These are phyloP conservation scores for Erysimum cheiri DNA, from an alignment of 441 rosid genomes.

Conservation along the genomic window DNA sequence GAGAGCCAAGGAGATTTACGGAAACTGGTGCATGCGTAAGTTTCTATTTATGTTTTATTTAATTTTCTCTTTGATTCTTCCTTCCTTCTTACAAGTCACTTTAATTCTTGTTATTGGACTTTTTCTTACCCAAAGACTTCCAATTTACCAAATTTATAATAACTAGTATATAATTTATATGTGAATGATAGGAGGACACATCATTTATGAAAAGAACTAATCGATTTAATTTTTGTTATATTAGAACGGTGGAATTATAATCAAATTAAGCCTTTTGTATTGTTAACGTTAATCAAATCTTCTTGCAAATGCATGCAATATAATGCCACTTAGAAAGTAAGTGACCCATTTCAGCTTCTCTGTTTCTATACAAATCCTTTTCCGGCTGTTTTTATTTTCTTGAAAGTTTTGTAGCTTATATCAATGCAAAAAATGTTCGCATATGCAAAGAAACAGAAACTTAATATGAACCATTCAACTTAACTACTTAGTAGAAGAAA, in stretches of 20 bases:
- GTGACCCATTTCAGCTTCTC: background rate
- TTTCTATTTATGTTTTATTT: slow-evolving; percentile 32
- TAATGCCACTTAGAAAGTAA: background rate
- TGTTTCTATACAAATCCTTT: background rate
- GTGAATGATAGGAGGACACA: background rate
- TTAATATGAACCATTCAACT: background rate
- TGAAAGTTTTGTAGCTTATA: background rate
- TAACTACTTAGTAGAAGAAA: background rate
- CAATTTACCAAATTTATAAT: slow-evolving; percentile 1
- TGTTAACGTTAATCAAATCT: background rate
- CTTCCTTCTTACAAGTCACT: background rate
- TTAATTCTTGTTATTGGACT: background rate
- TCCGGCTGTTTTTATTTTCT: background rate
- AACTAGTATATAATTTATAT: background rate
- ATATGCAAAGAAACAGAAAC: background rate
- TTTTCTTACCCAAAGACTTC: slow-evolving; percentile 3
- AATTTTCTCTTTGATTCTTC: slow-evolving; percentile 3
- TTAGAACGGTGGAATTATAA: background rate
- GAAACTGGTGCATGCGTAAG: slow-evolving; percentile 42
- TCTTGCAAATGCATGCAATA: background rate
- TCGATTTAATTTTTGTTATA: background rate
- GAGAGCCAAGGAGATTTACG: slow-evolving; percentile 23
- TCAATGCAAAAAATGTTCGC: background rate
- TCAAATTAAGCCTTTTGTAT: background rate
- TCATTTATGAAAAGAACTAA: background rate